phyloP scores from a whole-genome alignment of 495 filamentous ascomycete genomes.

The Aspergillus conjunctus region DNA sequence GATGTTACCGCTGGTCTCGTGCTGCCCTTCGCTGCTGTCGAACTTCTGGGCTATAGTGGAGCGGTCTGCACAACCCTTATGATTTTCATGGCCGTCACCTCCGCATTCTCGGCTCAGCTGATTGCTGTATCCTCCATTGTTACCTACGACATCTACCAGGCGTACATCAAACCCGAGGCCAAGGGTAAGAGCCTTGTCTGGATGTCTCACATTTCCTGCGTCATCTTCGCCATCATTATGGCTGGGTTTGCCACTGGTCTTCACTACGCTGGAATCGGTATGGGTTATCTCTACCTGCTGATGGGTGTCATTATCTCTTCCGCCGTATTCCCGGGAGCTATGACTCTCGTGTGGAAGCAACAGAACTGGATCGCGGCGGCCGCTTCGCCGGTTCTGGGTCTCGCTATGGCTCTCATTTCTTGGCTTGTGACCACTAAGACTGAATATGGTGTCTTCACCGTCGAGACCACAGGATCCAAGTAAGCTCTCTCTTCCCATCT shows the following conservation, averaged over 20 bases:
- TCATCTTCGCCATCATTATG: constrained; percentile 79
- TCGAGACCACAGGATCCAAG: constrained; percentile 77
- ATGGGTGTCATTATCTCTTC: constrained; percentile 92
- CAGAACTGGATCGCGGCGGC: constrained; percentile 81
- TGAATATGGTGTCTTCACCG: constrained; percentile 70
- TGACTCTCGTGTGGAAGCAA: constrained; percentile 79
- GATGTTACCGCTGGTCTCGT: constrained; percentile 89
- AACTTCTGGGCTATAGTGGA: constrained; percentile 86
- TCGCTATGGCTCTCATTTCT: constrained; percentile 74
- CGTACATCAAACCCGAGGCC: constrained; percentile 56
- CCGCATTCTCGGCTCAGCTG: constrained; percentile 82
- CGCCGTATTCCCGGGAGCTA: constrained; percentile 79
- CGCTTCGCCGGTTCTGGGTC: constrained; percentile 74
- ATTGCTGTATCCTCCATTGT: constrained; percentile 92
- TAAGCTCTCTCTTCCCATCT: constrained; percentile 30
- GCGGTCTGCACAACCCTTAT: constrained; percentile 82
- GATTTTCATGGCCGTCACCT: constrained; percentile 96
- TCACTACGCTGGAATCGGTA: constrained; percentile 67
- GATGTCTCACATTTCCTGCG: constrained; percentile 76
- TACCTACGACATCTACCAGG: constrained; percentile 89
- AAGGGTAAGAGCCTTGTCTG: constrained; percentile 81
- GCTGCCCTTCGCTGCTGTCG: constrained; percentile 84
- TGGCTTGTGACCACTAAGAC: constrained; percentile 91
- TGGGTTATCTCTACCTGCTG: constrained; percentile 80
- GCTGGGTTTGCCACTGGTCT: constrained; percentile 82